A percentile compares a stretch with the other conserved stretches of the same genome.
Conservation (phyloP, 495 filamentous ascomycete species). For the Darksidea phi region DNA sequence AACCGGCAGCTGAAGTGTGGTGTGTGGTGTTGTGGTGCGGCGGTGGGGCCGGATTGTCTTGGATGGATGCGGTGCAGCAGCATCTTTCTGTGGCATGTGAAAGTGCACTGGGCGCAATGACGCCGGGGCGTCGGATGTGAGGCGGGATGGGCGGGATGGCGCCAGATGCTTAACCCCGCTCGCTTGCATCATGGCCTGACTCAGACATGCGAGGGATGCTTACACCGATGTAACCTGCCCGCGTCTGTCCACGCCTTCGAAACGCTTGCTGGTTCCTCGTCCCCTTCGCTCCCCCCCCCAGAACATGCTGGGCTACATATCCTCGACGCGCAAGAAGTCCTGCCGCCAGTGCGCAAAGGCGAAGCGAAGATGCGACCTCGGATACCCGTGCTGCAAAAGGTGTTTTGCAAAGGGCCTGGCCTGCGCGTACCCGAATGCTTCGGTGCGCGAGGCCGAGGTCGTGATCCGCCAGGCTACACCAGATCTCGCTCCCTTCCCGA, state of each 20-base stretch:
- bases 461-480: slow-evolving; percentile 24
- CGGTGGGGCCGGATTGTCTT: slow-evolving; percentile 7
- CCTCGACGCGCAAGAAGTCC: slow-evolving; percentile 29
- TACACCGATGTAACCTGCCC: no score
- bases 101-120: slow-evolving; percentile 15
- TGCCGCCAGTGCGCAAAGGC: slow-evolving; percentile 39
- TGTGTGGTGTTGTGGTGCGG: slow-evolving; percentile 10
- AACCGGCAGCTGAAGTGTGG: slow-evolving; percentile 22
- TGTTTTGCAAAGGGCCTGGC: slow-evolving; percentile 24
- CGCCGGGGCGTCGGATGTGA: neutral
- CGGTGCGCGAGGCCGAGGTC: slow-evolving; percentile 20
- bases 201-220: no score
- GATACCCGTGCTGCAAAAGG: slow-evolving; percentile 25
- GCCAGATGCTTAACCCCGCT: neutral
- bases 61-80: neutral
- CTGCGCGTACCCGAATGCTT: slow-evolving; percentile 22
- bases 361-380: slow-evolving; percentile 50
- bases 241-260: no score
- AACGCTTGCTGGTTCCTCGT: no score
- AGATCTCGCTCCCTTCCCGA: slow-evolving; percentile 5
- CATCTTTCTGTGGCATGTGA: slow-evolving; percentile 11
- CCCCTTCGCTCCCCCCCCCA: no score
- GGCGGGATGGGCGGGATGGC: no score
- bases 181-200: no score
- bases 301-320: slow-evolving; percentile 30